phyloP scores from a whole-genome alignment of 768 basidiomycete genomes.

The Pleurotus eryngii region DNA sequence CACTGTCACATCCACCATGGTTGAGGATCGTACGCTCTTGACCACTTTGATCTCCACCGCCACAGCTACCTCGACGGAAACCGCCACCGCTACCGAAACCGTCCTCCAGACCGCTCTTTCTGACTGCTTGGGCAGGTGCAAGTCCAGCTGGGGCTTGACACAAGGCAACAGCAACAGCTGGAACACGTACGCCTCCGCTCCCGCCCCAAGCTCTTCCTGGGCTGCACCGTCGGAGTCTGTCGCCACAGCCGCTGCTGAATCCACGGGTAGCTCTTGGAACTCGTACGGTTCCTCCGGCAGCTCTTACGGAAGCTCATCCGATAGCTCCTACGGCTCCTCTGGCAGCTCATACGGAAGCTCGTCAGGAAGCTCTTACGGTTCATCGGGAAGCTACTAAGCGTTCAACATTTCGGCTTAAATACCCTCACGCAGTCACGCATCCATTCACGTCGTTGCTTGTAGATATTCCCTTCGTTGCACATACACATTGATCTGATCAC shows the following conservation, averaged over 20 bases:
- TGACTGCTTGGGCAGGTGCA: constrained; percentile 58
- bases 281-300: constrained; percentile 18
- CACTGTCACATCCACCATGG: constrained; percentile 52
- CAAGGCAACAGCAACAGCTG: constrained; percentile 47
- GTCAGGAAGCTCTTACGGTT: constrained; percentile 20
- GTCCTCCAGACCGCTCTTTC: constrained; percentile 50
- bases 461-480: constrained; percentile 22
- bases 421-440: constrained; percentile 23
- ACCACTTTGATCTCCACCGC: constrained; percentile 49
- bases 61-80: constrained; percentile 44
- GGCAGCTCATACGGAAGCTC: constrained; percentile 20
- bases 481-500: constrained; percentile 15
- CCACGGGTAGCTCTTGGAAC: neutral
- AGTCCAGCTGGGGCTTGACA: constrained; percentile 50
- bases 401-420: constrained; percentile 12
- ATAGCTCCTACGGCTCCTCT: constrained; percentile 13
- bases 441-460: constrained; percentile 31
- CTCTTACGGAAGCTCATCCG: constrained; percentile 10
- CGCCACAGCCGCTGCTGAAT: constrained; percentile 4
- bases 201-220: constrained; percentile 10
- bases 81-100: constrained; percentile 30
- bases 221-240: constrained; percentile 6
- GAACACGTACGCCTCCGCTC: constrained; percentile 41
- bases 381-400: constrained; percentile 27
- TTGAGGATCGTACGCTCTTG: constrained; percentile 43